Base-by-base conservation (phyloP, 345 rosid genomes). In the Diplotaxis tenuifolia region DNA sequence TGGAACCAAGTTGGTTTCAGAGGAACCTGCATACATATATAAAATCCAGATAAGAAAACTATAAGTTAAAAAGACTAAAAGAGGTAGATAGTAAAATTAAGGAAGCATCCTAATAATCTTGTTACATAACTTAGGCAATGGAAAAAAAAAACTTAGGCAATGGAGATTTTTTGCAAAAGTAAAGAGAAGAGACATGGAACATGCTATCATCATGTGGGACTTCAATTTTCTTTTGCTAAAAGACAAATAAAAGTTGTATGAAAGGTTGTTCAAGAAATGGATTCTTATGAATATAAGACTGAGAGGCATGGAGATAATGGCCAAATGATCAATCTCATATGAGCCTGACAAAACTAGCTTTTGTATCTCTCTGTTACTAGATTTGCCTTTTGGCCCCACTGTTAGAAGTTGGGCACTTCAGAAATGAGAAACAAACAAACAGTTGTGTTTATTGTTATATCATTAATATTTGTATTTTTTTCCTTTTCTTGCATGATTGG, bases 361-460 rank as follows among this genome's bases (percentile, higher is more conserved):
- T 72, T 56, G 75, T 34, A 71, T 47, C 66, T 80, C 38, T 40
- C 78, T 68, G 71, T 73, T 63, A 68, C 65, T 67, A 53, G 81
- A 74, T 74, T 74, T 68, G 71, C 70, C 55, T 73, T 73, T 55
- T 64, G 82, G 68, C 23, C 85, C 86, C 84, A 76, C 81, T 12
- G 9, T 19, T 68, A 54, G 27, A 68, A 61, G 50, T 62, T 66
- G 74, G 55, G 64, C 47, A 63, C 28, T 47, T 72, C 29, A 71
- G 47, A 69, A 18, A 55, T 63, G 62, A 65, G 45, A 62, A 70
- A 70, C 68, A 62, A 69, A 68, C 53, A 59, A 38, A 40, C 16
- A 18, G 18, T 60, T 22, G 70, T 71, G 53, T 58, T 34, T 50
- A 61, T 34, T 59, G 28, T 10, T 22, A 21, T 28, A 22, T 11